Base-by-base conservation (phyloP, 495 filamentous ascomycete species). In the Tetracladium setigerum region DNA sequence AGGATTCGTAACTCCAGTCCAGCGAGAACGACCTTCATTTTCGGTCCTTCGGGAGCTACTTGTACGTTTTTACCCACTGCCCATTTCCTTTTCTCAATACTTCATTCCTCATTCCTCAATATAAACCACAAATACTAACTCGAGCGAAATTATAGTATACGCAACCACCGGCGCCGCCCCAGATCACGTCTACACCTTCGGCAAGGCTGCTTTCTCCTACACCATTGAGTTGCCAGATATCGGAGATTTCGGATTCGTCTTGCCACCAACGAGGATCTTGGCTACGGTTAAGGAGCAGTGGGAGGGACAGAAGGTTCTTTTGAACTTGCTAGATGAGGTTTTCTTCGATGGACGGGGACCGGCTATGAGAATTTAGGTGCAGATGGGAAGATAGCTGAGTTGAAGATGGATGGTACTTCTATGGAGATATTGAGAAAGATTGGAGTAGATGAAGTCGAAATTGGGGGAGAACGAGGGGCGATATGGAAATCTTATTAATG, bases 121-220 rank as follows among this genome's bases (percentile, higher is more conserved):
- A 54, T 44, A 0, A 72, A 69, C n/a, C n/a, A n/a, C n/a, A n/a
- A n/a, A n/a, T n/a, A n/a, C n/a, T n/a, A n/a, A n/a, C n/a, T 71
- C 73, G 4, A 73, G 70, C 33, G 82, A 78, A 60, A 46, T 60
- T 5, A 79, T 76, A 11, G 61, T 82, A 46, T 83, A 83, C 55
- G 60, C 71, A 41, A 71, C 73, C 0, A 74, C 73, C 4, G 79
- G 79, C 2, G 62, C 62, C 47, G 69, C 66, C 15, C 62, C 71
- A 10, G 79, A 83, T 49, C 82, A 81, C 30, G 54, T 72, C 32
- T 66, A 66, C 14, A 73, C 73, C 22, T 69, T 74, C 1, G 65
- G 57, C 17, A 62, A 65, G 27, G 67, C 74, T 4, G 68, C 74
- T 48, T 79, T 68, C 19, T 67, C 67, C n/a, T 82, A 71, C 55